Conservation (phyloP, 208 protist genomes). For the Crithidia bombi region DNA sequence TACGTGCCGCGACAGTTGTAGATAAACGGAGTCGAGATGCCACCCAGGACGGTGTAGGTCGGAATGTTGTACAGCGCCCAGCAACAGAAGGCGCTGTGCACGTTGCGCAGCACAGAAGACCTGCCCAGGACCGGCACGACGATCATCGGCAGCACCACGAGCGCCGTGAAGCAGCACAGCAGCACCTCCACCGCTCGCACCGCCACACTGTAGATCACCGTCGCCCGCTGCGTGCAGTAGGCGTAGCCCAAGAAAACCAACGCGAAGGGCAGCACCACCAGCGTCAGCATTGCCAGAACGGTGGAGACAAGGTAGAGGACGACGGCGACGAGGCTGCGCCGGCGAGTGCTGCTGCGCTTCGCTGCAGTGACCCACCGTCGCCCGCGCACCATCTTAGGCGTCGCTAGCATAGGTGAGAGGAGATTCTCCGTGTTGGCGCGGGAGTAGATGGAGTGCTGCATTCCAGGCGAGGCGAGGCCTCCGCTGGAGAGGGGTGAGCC, state of each 20-base stretch:
- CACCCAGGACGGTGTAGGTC: constrained; percentile 61
- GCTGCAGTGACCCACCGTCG: neutral
- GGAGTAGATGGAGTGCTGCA: constrained; percentile 27
- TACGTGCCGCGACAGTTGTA: constrained; percentile 58
- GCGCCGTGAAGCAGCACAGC: constrained; percentile 39
- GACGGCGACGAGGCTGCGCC: constrained; percentile 16
- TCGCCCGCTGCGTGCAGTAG: constrained; percentile 41
- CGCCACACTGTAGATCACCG: constrained; percentile 30
- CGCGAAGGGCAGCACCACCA: constrained; percentile 50
- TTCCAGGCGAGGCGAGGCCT: constrained; percentile 3
- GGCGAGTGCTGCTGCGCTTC: constrained; percentile 8
- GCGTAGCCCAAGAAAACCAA: constrained; percentile 51
- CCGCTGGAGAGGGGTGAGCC: neutral
- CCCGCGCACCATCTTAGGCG: constrained; percentile 9
- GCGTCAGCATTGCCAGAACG: constrained; percentile 50
- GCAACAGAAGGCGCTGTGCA: constrained; percentile 59
- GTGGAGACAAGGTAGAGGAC: constrained; percentile 29
- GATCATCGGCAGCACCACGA: constrained; percentile 60
- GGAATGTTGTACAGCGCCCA: constrained; percentile 78
- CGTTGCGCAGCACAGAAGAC: constrained; percentile 34
- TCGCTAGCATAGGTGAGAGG: constrained; percentile 25
- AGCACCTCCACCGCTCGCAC: constrained; percentile 43
- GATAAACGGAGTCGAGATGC: constrained; percentile 51
- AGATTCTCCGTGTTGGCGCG: constrained; percentile 11
- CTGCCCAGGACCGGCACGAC: constrained; percentile 33